phyloP scores from a whole-genome alignment of 371 early-diverging fungal genomes.

The Furculomyces boomerangus region DNA sequence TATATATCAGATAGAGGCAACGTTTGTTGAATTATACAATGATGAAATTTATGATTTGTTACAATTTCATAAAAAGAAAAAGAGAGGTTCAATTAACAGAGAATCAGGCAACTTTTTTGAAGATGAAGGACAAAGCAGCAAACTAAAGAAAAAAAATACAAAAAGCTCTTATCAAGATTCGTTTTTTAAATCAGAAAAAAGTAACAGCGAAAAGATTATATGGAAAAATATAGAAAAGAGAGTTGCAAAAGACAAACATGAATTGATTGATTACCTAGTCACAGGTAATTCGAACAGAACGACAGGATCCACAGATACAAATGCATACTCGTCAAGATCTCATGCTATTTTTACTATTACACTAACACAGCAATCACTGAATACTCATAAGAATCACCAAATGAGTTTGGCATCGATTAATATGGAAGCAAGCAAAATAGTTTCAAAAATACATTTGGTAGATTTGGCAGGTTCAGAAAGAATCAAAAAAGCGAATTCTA shows the following conservation, averaged over 20 bases:
- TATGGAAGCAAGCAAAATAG: conserved; percentile 6
- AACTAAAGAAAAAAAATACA: background rate
- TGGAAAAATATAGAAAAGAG: conserved; percentile 79
- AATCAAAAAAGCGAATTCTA: conserved; percentile 80
- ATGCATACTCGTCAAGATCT: conserved; percentile 82
- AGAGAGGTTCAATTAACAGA: conserved; percentile 17
- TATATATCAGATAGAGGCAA: conserved; percentile 39
- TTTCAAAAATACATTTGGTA: conserved; percentile 92
- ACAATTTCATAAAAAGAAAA: conserved; percentile 30
- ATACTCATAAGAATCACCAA: background rate
- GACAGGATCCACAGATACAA: conserved; percentile 95
- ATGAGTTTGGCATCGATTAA: background rate
- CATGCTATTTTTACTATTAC: conserved; percentile 95
- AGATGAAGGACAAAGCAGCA: conserved; percentile 17
- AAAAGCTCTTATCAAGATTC: conserved; percentile 9
- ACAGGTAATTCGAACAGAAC: conserved; percentile 66
- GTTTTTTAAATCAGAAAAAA: conserved; percentile 52
- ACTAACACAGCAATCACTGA: conserved; percentile 31
- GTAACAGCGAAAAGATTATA: conserved; percentile 68
- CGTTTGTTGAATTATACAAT: conserved; percentile 94
- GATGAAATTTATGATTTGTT: conserved; percentile 83
- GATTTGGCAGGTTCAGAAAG: conserved; percentile 99
- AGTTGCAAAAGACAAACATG: conserved; percentile 45
- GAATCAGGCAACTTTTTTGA: background rate
- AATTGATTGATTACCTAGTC: conserved; percentile 59